These are phyloP conservation scores for Plectranthus barbatus DNA, from an alignment of 257 asterid genomes.

Conservation along the genomic window DNA sequence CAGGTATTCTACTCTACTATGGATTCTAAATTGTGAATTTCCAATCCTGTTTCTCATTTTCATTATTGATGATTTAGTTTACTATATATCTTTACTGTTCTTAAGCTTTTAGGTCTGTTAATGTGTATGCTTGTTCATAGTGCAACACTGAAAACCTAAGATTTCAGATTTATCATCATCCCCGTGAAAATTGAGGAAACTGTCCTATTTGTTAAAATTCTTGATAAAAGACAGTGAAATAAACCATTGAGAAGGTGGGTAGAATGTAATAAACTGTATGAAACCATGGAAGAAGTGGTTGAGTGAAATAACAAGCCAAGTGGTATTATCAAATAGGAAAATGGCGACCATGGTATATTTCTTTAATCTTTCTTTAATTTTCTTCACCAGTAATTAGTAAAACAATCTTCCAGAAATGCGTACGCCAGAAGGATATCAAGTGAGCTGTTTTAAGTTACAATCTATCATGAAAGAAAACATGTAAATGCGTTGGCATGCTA, in stretches of 20 bases:
- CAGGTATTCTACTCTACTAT: constrained; percentile 34
- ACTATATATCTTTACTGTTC: neutral
- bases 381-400: too few species aligned
- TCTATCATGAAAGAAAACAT: neutral
- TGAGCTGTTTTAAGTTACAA: neutral
- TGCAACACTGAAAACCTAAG: neutral
- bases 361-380: too few species aligned
- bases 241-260: neutral
- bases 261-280: neutral
- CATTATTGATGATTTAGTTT: neutral
- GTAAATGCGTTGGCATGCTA: neutral
- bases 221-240: constrained; percentile 1
- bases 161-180: neutral
- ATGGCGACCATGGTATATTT: neutral
- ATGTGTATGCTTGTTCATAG: neutral
- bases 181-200: neutral
- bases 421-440: too few species aligned
- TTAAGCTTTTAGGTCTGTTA: constrained; percentile 1
- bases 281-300: neutral
- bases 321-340: neutral
- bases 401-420: too few species aligned
- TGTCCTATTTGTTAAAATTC: neutral
- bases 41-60: constrained; percentile 2
- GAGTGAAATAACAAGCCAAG: neutral
- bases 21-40: neutral